Percentiles rank a stretch among this genome's conserved stretches.
phyloP scores from a whole-genome alignment of 306 rosid genomes.

The Mimosa pudica region DNA sequence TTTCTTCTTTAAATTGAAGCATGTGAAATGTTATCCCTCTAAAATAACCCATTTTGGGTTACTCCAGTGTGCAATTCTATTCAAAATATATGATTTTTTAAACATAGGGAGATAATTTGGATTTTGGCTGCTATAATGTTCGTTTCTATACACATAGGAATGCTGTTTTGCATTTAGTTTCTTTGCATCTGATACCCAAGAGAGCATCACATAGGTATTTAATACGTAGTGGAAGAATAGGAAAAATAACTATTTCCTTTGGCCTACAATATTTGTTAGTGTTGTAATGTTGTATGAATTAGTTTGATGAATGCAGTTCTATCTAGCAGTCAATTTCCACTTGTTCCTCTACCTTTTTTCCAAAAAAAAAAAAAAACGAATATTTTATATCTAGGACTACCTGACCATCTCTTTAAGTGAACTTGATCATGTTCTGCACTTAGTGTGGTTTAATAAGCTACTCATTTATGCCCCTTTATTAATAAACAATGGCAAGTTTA shows the following conservation, averaged over 20 bases:
- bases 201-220: not conserved
- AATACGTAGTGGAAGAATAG: too few species aligned
- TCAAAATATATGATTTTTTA: not conserved
- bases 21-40: conserved; percentile 2
- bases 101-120: not conserved
- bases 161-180: not conserved
- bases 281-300: not conserved
- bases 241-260: not conserved
- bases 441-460: not conserved
- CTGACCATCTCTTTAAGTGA: not conserved
- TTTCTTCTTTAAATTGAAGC: not conserved
- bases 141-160: not conserved
- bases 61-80: conserved; percentile 2
- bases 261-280: not conserved
- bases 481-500: not conserved
- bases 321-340: not conserved
- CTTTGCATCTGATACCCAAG: not conserved
- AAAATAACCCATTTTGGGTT: conserved; percentile 17
- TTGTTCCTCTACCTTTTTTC: not conserved
- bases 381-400: not conserved
- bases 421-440: not conserved
- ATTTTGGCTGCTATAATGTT: not conserved
- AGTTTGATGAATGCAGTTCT: not conserved
- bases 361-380: fast-evolving
- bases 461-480: not conserved